A percentile compares a stretch with the other conserved stretches of the same genome.
Evolutionary conservation across 2,329 filamentous ascomycete species (phyloP).

Genomic region (Neoarthrinium moseri): DNA sequence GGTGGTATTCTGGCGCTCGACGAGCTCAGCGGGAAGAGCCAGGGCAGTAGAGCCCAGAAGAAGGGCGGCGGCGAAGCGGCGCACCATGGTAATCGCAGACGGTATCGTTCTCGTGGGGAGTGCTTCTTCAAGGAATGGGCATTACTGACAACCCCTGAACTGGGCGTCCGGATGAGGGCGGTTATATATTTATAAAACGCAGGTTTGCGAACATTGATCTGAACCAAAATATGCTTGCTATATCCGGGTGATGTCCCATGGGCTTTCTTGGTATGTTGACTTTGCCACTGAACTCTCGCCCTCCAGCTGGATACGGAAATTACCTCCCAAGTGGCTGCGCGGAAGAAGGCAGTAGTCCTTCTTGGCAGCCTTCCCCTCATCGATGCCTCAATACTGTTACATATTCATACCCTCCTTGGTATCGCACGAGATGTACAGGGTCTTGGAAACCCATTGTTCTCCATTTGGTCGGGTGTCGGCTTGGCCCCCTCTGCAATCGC

Average conservation of each 20-base stretch:
- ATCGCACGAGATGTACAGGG: neutral
- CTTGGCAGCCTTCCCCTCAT: neutral
- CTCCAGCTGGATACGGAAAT: neutral
- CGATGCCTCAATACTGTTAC: neutral
- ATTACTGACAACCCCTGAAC: no score
- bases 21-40: slow-evolving; percentile 32
- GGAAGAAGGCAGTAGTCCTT: neutral
- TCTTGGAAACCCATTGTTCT: neutral
- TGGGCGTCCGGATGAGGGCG: no score
- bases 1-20: slow-evolving; percentile 32
- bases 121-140: neutral
- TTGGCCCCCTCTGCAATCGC: neutral
- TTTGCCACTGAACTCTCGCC: neutral
- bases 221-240: neutral
- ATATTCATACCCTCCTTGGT: neutral
- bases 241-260: neutral
- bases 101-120: no score
- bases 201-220: neutral
- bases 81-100: no score
- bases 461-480: neutral
- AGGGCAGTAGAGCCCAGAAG: slow-evolving; percentile 30
- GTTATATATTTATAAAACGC: neutral
- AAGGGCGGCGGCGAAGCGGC: slow-evolving; percentile 21
- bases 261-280: neutral
- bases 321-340: neutral